Percentiles rank a stretch among this genome's conserved stretches.
Conservation (phyloP, 2,329 filamentous ascomycete species). For the Macrophomina phaseolina region DNA sequence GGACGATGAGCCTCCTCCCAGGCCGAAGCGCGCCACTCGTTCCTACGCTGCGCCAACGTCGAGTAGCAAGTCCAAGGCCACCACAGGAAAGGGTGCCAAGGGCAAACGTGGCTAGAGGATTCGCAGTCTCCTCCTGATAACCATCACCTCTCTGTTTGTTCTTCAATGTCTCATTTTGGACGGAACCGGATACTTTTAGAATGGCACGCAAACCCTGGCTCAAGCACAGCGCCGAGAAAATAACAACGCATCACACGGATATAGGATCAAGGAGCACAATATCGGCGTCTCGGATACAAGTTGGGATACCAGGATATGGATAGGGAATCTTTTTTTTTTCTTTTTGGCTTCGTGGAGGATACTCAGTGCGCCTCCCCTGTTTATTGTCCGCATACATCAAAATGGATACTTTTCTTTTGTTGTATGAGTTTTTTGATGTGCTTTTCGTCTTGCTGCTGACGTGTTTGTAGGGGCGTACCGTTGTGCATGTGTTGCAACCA, state of each 20-base stretch:
- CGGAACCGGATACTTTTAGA: background rate
- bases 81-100: background rate
- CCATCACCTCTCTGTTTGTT: background rate
- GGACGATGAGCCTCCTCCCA: constrained; percentile 29
- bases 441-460: background rate
- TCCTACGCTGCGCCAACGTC: constrained; percentile 46
- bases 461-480: background rate
- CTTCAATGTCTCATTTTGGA: constrained; percentile 5
- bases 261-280: background rate
- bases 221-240: background rate
- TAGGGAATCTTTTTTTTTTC: background rate
- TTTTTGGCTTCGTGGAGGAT: background rate
- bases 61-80: constrained; percentile 39
- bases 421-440: background rate
- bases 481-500: no score
- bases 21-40: constrained; percentile 38
- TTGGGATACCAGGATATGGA: constrained; percentile 10
- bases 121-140: background rate
- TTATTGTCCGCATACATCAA: background rate
- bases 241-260: background rate
- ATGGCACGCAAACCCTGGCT: background rate
- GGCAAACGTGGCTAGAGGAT: constrained; percentile 6
- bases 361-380: background rate
- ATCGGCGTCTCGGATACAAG: background rate
- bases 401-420: constrained; percentile 3